These are phyloP conservation scores for Penicillium canescens DNA, from an alignment of 495 filamentous ascomycete species.

Conservation along the genomic window DNA sequence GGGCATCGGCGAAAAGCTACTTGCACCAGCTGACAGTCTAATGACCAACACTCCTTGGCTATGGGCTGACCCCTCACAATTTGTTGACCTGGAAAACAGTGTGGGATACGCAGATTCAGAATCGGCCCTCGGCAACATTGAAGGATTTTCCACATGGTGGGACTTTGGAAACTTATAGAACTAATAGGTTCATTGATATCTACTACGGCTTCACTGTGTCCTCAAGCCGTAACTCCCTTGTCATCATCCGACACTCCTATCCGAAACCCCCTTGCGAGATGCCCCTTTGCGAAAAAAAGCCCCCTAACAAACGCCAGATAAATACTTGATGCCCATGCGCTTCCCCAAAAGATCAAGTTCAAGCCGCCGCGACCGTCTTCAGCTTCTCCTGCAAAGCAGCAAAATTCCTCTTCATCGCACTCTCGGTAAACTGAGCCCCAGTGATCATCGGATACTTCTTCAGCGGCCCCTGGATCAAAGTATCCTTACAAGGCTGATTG, in stretches of 20 bases:
- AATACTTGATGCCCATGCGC: not conserved
- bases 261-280: conserved; percentile 1
- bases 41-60: conserved; percentile 50
- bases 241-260: not conserved
- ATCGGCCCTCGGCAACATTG: conserved; percentile 32
- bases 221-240: conserved; percentile 16
- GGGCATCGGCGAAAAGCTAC: conserved; percentile 26
- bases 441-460: conserved; percentile 63
- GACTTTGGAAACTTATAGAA: conserved; percentile 43
- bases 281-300: not conserved
- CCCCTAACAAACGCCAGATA: conserved; percentile 3
- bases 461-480: conserved; percentile 58
- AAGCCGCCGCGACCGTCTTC: conserved; percentile 25
- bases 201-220: conserved; percentile 15
- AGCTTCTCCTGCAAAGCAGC: conserved; percentile 36
- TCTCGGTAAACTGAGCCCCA: conserved; percentile 56
- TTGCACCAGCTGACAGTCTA: conserved; percentile 45
- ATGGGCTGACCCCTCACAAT: conserved; percentile 44
- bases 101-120: conserved; percentile 37
- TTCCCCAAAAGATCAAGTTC: not conserved
- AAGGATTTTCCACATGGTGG: conserved; percentile 46
- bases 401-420: conserved; percentile 62
- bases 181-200: conserved; percentile 28
- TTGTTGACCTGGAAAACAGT: conserved; percentile 38
- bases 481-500: conserved; percentile 62